A percentile compares a stretch with the other conserved stretches of the same genome.
These are phyloP conservation scores for Coemansia sp. DNA, from an alignment of 192 early-diverging fungal genomes.

Conservation along the genomic window DNA sequence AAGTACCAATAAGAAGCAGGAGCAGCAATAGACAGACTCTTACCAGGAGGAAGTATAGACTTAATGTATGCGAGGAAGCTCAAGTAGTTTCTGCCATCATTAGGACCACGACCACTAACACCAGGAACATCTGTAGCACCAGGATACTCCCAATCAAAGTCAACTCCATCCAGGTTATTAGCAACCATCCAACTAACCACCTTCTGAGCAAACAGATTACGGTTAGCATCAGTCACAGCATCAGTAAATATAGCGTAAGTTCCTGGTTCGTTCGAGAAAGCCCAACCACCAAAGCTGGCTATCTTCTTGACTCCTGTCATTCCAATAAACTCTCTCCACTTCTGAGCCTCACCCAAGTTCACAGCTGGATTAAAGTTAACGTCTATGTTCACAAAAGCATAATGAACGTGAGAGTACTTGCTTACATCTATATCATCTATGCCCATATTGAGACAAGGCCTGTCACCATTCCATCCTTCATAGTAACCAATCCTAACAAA, in stretches of 20 bases:
- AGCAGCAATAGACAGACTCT: constrained; percentile 27
- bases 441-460: constrained; percentile 17
- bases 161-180: constrained; percentile 20
- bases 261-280: constrained; percentile 15
- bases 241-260: constrained; percentile 2
- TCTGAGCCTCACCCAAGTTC: not conserved
- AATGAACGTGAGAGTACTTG: constrained; percentile 24
- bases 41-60: constrained; percentile 5
- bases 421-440: not conserved
- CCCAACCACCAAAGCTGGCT: constrained; percentile 30
- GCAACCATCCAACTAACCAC: constrained; percentile 5
- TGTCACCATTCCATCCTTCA: constrained; percentile 18
- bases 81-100: constrained; percentile 24
- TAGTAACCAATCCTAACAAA: constrained; percentile 29
- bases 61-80: constrained; percentile 10
- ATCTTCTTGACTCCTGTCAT: constrained; percentile 13
- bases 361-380: not conserved
- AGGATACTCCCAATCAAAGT: constrained; percentile 41
- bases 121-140: constrained; percentile 20
- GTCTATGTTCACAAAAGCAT: constrained; percentile 19
- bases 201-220: not conserved
- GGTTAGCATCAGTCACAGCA: constrained; percentile 3
- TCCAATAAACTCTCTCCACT: constrained; percentile 11
- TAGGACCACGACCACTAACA: constrained; percentile 7
- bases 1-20: constrained; percentile 40